Evolutionary conservation across 192 early-diverging fungal genomes (phyloP).

Genomic region (Chytriomyces confervae): DNA sequence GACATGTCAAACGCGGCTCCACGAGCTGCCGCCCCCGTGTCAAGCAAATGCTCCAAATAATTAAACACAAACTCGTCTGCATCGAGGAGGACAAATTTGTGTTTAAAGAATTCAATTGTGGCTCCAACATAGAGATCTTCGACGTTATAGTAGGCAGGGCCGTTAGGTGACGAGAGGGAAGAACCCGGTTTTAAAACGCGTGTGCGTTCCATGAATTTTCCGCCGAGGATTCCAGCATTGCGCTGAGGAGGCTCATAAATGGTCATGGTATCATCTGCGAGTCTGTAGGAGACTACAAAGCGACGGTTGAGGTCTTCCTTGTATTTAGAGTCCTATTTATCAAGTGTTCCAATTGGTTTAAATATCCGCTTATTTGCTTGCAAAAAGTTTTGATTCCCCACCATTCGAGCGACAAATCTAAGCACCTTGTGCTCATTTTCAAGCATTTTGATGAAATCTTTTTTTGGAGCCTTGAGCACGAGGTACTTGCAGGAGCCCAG

Average conservation of each 20-base stretch:
- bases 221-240: slow-evolving; percentile 66
- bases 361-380: no score
- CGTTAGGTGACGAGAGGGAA: slow-evolving; percentile 42
- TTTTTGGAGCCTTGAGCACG: slow-evolving; percentile 68
- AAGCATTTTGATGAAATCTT: slow-evolving; percentile 71
- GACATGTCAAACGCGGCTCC: slow-evolving; percentile 38
- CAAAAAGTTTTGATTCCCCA: slow-evolving; percentile 25
- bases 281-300: slow-evolving; percentile 66
- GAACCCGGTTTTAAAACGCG: slow-evolving; percentile 62
- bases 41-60: slow-evolving; percentile 51
- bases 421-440: slow-evolving; percentile 69
- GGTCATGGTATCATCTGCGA: slow-evolving; percentile 69
- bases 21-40: background rate
- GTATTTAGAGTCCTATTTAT: slow-evolving; percentile 63
- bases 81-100: slow-evolving; percentile 62
- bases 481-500: slow-evolving; percentile 63
- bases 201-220: slow-evolving; percentile 69
- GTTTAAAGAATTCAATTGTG: slow-evolving; percentile 53
- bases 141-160: slow-evolving; percentile 59
- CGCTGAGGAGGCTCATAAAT: slow-evolving; percentile 70
- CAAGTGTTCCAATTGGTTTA: background rate
- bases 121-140: slow-evolving; percentile 62
- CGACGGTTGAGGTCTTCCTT: slow-evolving; percentile 62
- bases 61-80: slow-evolving; percentile 71
- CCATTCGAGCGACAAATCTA: slow-evolving; percentile 66